Conservation (phyloP, 108 stramenopile species). For the Stephanodiscus minutulus region DNA sequence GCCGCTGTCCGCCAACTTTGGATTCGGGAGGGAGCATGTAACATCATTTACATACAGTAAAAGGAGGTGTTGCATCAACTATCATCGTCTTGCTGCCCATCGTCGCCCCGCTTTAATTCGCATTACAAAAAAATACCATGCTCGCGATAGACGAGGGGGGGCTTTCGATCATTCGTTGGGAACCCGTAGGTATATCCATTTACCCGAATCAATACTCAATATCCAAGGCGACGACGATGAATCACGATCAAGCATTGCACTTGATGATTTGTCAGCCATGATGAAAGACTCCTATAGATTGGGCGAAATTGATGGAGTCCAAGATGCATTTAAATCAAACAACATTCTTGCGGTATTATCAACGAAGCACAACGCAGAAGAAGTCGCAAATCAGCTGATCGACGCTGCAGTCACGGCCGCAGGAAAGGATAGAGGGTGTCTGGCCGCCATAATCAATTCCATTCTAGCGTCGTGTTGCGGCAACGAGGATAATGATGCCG, state of each 20-base stretch:
- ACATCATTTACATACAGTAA: background rate
- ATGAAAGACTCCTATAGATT: slow-evolving; percentile 26
- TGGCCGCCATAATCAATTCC: slow-evolving; percentile 58
- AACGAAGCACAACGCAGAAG: slow-evolving; percentile 4
- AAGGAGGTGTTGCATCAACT: background rate
- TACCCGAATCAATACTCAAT: background rate
- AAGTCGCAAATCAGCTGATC: slow-evolving; percentile 34
- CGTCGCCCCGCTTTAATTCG: background rate
- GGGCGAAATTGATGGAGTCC: slow-evolving; percentile 38
- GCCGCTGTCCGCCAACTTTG: background rate
- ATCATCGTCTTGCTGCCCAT: background rate
- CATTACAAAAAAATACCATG: background rate
- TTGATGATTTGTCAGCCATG: background rate
- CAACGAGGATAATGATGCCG: slow-evolving; percentile 10
- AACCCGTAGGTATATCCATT: background rate
- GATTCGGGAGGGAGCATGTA: background rate
- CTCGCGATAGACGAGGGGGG: background rate
- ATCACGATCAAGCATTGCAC: background rate
- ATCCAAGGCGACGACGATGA: background rate
- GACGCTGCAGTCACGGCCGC: slow-evolving; percentile 49
- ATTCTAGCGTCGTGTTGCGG: slow-evolving; percentile 58
- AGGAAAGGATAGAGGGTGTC: slow-evolving; percentile 32
- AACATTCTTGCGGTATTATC: slow-evolving; percentile 14
- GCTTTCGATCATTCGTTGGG: background rate
- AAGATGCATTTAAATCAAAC: slow-evolving; percentile 27